A percentile compares a stretch with the other conserved stretches of the same genome.
Conservation (phyloP, 441 rosid genomes). For the Euphorbia celastroides region DNA sequence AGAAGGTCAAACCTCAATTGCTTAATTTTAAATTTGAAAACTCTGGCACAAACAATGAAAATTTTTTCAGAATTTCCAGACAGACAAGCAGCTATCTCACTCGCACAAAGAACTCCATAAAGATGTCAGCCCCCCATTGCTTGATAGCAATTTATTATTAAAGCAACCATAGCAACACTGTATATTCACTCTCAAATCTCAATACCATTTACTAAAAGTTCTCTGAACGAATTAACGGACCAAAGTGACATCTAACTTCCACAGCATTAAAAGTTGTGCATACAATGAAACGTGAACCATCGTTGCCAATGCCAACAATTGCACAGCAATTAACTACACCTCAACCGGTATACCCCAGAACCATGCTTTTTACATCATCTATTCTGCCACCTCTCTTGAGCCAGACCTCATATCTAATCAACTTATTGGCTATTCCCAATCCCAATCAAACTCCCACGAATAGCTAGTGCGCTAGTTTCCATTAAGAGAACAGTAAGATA, state of each 20-base stretch:
- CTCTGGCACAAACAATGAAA: neutral
- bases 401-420: neutral
- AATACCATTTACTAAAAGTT: neutral
- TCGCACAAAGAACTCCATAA: neutral
- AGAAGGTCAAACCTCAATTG: neutral
- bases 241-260: neutral
- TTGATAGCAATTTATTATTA: neutral
- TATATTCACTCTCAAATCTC: neutral
- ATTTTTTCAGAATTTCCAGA: neutral
- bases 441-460: neutral
- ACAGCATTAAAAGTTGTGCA: neutral
- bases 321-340: neutral
- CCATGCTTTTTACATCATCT: no score
- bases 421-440: neutral
- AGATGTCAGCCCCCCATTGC: neutral
- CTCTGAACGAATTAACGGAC: neutral
- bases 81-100: neutral
- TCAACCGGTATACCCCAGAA: neutral
- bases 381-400: no score
- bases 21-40: neutral
- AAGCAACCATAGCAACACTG: neutral
- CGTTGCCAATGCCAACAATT: conserved; percentile 3
- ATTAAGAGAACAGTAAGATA: neutral
- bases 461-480: neutral
- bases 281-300: neutral